Evolutionary conservation across 208 protist species (phyloP), one percentile per base, ranked within the genome.

Genomic region (Crithidia brevicula): DNA sequence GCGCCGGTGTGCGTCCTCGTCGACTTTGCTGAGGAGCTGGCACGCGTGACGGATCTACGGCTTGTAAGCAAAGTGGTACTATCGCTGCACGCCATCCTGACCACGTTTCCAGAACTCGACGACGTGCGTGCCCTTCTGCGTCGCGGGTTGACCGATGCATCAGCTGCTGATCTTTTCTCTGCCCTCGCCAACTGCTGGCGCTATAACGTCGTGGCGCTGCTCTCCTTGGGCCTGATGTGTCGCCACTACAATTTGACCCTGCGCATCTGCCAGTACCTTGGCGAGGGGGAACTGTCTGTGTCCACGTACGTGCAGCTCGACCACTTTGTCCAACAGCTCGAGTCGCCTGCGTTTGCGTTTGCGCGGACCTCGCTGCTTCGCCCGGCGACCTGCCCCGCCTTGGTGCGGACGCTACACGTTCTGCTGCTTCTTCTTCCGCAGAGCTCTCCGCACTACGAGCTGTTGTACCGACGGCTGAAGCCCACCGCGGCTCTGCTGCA

Each of bases 381-480:
- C 38, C 95, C 93, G 1, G 70, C 81, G 0, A 61, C 81, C 20
- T 87, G 96, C 72, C 79, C 89, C 7, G 83, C 85, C 59, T 69
- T 99, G 4, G 79, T 99, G 46, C 91, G 97, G 67, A 85, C 88
- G 15, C 83, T 99, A 1, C 98, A 97, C 67, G 92, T 96, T 20
- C 36, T 99, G n/a, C 82, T 99, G 30, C 98, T 99, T 86, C 83
- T 99, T 4, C 83, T 99, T 22, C 98, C 98, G 20, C 98, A 99
- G 72, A 85, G 70, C 51, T 86, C 90, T 8, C 89, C 96, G 4
- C 97, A 97, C 49, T 89, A 94, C 64, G 83, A 53, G 13, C 22
- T 67, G 34, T 69, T 93, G 13, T 76, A 81, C 31, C 76, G 56
- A 18, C 81, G 87, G 4, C 63, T 93, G 28, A 73, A 88, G 45